phyloP scores from a whole-genome alignment of 2,329 filamentous ascomycete genomes.

The Rhinocladiella similis region DNA sequence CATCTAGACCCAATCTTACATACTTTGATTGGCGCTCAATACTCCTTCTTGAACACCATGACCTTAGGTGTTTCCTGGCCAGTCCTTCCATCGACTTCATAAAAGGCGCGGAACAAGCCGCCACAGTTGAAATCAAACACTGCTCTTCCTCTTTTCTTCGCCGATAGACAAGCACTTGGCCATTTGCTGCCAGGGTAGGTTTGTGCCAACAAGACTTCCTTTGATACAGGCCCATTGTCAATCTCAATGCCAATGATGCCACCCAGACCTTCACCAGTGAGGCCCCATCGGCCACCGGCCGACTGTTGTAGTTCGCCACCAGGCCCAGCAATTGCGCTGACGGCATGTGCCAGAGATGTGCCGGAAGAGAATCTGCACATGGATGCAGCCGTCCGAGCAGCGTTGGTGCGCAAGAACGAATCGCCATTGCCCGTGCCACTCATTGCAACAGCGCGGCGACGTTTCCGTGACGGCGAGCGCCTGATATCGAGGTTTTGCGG shows the following conservation, averaged over 20 bases:
- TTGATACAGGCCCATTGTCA: constrained; percentile 32
- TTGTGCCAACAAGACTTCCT: no score
- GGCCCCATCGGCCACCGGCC: constrained; percentile 71
- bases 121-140: constrained; percentile 81
- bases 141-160: constrained; percentile 48
- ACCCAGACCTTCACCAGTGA: constrained; percentile 76
- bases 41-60: constrained; percentile 47
- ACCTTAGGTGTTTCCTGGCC: constrained; percentile 37
- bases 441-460: constrained; percentile 36
- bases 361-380: constrained; percentile 64
- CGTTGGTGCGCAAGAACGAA: constrained; percentile 73
- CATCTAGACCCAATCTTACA: no score
- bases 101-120: constrained; percentile 82
- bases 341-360: constrained; percentile 54
- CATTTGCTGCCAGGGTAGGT: not conserved
- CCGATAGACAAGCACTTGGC: not conserved
- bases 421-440: constrained; percentile 89
- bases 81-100: constrained; percentile 42
- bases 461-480: not conserved
- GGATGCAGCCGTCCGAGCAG: constrained; percentile 70
- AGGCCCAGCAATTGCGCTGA: constrained; percentile 67
- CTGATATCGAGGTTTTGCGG: not conserved
- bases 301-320: constrained; percentile 72
- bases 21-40: constrained; percentile 19
- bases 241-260: constrained; percentile 74